Base-by-base conservation (phyloP, 495 filamentous ascomycete genomes). In the Penicillium cataractarum region DNA sequence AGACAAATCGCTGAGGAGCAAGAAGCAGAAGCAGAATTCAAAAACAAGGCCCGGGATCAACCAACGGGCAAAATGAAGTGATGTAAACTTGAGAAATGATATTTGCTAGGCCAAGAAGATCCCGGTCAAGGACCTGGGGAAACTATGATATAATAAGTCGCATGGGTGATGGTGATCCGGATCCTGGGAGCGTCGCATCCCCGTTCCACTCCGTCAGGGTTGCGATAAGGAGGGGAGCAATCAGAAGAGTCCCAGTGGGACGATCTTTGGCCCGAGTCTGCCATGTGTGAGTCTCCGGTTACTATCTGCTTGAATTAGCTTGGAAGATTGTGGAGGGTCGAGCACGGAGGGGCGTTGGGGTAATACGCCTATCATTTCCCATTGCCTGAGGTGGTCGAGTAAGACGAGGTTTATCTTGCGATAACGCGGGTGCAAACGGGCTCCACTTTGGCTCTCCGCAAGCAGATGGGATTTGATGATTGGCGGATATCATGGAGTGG, bases 341-440 rank as follows among this genome's bases (percentile, higher is more conserved):
- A 62, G 65, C 65, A 53, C 64, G 22, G n/a, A 42, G 40, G 53
- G 15, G 31, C 15, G 9, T 19, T 29, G 42, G 42, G 42, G 42
- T 46, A 37, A 9, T 39, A 8, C 53, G 53, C 61, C 62, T 63
- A 71, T 63, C 66, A 68, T 65, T 49, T 69, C 64, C 32, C 50
- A 48, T 68, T 71, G 68, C 59, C 62, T 51, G 65, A 67, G 61
- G 44, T 19, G 56, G 31, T 71, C 62, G 65, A 72, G 69, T 74
- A 70, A 71, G 54, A 58, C 39, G 52, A 10, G 6, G 44, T 49
- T 65, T 66, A 63, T 65, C 65, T n/a, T 29, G 21, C 50, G 62
- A 67, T 60, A 67, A 63, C 49, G n/a, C 42, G 50, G 59, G 58
- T 53, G 60, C 32, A 44, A 60, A 64, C 44, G 64, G 39, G 59